Evolutionary conservation across 495 filamentous ascomycete species (phyloP), one percentile per base, ranked within the genome.

Genomic region (Lasiosphaeria ovina): DNA sequence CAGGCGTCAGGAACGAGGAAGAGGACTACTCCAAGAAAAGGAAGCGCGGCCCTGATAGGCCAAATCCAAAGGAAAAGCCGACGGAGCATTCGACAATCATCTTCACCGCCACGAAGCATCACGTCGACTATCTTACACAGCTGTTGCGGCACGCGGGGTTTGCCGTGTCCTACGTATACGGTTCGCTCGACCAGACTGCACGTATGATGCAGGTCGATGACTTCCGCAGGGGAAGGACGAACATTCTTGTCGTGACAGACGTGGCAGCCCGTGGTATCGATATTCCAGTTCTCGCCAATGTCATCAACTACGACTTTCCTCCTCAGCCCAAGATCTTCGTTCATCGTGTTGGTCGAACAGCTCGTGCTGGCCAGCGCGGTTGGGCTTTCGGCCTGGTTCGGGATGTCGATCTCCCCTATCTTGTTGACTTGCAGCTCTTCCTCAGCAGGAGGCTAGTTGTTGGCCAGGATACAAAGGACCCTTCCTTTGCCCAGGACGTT

Each of bases 301-400:
- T 98, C 54, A 94, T 99, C 77, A 98, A 99, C 78, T 99, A 95
- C 78, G 92, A 98, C 63, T 98, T 99, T 68, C 94, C 94, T 3
- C 87, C 93, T 5, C 93, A 98, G 66, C 92, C 94, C 32, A 99
- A 99, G 73, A 85, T 98, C 16, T 98, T 93, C 65, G 88, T 99
- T 59, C 94, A 99, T 73, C 88, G 94, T 66, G 95, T 99, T 34
- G 94, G 94, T 62, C 85, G 94, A 71, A 98, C 94, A 11, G 94
- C 94, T 32, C 84, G 94, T 81, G 94, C 94, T 48, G 95, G 95
- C 7, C 87, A 87, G 60, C 84, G 85, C 54, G 94, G 94, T 56
- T 98, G 95, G 94, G 89, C 89, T 76, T 99, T 94, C 77, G 95
- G 87, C 78, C 81, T 99, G 35, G 87, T 97, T 11, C 83, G 88